Base-by-base conservation (phyloP, 768 basidiomycete species). In the Kwoniella bestiolae region DNA sequence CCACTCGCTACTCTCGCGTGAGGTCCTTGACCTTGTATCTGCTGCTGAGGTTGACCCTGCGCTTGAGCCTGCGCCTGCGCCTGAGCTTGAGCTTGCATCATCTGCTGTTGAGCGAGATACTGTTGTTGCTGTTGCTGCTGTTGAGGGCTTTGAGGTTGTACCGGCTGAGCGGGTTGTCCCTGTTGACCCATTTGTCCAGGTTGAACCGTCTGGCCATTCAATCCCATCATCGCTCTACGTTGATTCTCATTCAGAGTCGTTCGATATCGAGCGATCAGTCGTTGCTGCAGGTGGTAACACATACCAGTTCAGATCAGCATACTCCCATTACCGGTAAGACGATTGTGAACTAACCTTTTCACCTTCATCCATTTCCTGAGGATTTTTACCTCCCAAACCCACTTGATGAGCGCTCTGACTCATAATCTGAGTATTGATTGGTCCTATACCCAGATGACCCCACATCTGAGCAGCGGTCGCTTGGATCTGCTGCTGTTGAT, bases 341-440 rank as follows among this genome's bases (percentile, higher is more conserved):
- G 1, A n/a, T n/a, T n/a, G n/a, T n/a, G n/a, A n/a, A 73, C 75
- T 67, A 51, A 76, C 75, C 56, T 66, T 62, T 14, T 77, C 76
- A 18, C 73, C 73, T 23, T 73, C 76, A 3, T 65, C 50, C 56
- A 77, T 52, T 23, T 49, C 65, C 8, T 69, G 57, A 8, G 72
- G 73, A 56, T 75, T 69, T 35, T 68, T 63, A 7, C 77, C 77
- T 0, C 63, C 67, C 25, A 75, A 47, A 16, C 76, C 76, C 23
- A 77, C 29, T 25, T 52, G 46, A 49, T 71, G 67, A n/a, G 70
- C 73, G 12, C 71, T 60, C 31, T 70, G 62, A 25, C 69, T 66
- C 71, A 77, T 73, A 21, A 73, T 56, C 7, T 56, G 45, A 8
- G 71, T 61, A 53, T 74, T 74, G 32, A 78, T 69, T 16, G 53